These are phyloP conservation scores for Fusarium sarcochroum DNA, from an alignment of 2,329 filamentous ascomycete species.

Conservation along the genomic window DNA sequence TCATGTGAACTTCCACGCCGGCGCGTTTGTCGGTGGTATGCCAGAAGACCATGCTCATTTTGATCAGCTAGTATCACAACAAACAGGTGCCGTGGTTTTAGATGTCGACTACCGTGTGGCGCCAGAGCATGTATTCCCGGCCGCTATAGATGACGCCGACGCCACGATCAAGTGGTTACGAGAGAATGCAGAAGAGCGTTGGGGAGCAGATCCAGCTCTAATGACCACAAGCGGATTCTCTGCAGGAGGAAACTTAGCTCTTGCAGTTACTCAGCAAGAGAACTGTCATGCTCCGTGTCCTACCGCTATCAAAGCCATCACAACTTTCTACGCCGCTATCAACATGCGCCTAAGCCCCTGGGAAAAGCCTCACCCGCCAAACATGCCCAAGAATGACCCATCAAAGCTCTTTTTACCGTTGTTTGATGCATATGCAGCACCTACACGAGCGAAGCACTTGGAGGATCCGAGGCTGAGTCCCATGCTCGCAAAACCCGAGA, in stretches of 20 bases:
- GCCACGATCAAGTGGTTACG: conserved; percentile 58
- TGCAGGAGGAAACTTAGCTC: conserved; percentile 60
- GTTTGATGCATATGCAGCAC: conserved; percentile 60
- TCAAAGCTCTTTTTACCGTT: conserved; percentile 56
- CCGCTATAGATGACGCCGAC: conserved; percentile 62
- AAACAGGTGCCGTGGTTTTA: conserved; percentile 61
- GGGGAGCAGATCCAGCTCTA: conserved; percentile 55
- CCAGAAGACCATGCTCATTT: conserved; percentile 56
- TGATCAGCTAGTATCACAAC: conserved; percentile 52
- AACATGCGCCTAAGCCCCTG: conserved; percentile 57
- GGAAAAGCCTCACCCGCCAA: conserved; percentile 56
- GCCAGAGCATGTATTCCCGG: conserved; percentile 65
- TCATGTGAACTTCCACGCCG: conserved; percentile 61
- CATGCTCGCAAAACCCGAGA: conserved; percentile 52
- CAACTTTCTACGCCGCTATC: conserved; percentile 58
- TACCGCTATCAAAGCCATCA: conserved; percentile 54
- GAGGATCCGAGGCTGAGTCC: conserved; percentile 56
- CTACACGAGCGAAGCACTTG: conserved; percentile 45
- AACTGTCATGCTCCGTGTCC: conserved; percentile 40
- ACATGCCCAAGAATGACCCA: conserved; percentile 56
- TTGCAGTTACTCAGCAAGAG: conserved; percentile 52
- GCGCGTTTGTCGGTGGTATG: conserved; percentile 60
- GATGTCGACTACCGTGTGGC: conserved; percentile 67
- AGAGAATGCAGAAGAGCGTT: conserved; percentile 53
- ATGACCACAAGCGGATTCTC: conserved; percentile 62